Evolutionary conservation across 345 rosid genomes (phyloP).

Genomic region (Arabidopsis suecica): DNA sequence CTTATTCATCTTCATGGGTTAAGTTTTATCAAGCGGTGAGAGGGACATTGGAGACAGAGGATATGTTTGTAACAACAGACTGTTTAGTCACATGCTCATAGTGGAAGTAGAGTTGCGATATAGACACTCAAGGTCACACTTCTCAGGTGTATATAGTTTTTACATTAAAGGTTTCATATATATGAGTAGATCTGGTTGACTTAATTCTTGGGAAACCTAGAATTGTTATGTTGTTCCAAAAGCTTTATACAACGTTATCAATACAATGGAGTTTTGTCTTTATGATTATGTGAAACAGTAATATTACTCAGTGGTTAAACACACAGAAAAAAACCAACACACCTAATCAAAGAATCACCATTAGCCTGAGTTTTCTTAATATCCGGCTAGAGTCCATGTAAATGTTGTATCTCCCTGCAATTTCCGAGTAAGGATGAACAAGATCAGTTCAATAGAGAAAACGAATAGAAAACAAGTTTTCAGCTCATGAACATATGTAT

Average conservation of each 20-base stretch:
- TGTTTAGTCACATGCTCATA: slow-evolving; percentile 74
- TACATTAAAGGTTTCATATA: slow-evolving; percentile 30
- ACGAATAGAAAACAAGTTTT: slow-evolving; percentile 20
- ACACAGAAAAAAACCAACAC: slow-evolving; percentile 19
- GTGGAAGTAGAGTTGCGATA: slow-evolving; percentile 38
- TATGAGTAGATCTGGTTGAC: slow-evolving; percentile 28
- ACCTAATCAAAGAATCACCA: slow-evolving; percentile 27
- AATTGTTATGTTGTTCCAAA: slow-evolving; percentile 29
- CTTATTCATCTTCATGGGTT: slow-evolving; percentile 71
- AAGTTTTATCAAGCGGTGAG: slow-evolving; percentile 72
- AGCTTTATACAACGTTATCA: slow-evolving; percentile 36
- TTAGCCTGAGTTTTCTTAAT: slow-evolving; percentile 19
- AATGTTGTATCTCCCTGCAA: slow-evolving; percentile 36
- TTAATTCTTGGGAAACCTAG: slow-evolving; percentile 22
- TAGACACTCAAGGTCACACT: slow-evolving; percentile 21
- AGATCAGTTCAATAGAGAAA: slow-evolving; percentile 4
- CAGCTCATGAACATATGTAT: slow-evolving; percentile 6
- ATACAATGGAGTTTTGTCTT: slow-evolving; percentile 38
- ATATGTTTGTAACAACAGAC: slow-evolving; percentile 56
- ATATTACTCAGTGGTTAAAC: slow-evolving; percentile 10
- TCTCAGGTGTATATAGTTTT: slow-evolving; percentile 40
- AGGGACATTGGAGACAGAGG: slow-evolving; percentile 59
- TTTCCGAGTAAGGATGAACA: slow-evolving; percentile 6
- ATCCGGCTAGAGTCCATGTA: slow-evolving; percentile 26
- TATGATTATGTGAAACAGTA: slow-evolving; percentile 25